Evolutionary conservation across 2,329 filamentous ascomycete genomes (phyloP).

Genomic region (Nemania abortiva): DNA sequence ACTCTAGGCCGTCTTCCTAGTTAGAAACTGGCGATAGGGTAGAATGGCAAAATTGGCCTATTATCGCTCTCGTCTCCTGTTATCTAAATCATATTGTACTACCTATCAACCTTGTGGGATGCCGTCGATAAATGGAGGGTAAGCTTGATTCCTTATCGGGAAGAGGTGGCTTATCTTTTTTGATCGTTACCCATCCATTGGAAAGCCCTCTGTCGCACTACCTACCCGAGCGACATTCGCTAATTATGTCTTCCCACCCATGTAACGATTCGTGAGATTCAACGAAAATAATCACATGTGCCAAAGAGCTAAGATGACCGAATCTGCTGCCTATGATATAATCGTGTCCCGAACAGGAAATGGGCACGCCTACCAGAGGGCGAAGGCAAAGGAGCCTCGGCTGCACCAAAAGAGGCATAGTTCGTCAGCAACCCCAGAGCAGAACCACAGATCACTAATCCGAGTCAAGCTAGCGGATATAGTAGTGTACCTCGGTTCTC

Average conservation of each 20-base stretch:
- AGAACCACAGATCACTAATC: conserved; percentile 20
- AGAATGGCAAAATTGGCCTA: too few relatives aligned
- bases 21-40: too few relatives aligned
- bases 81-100: too few relatives aligned
- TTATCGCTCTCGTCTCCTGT: too few relatives aligned
- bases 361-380: neutral
- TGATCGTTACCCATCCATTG: too few relatives aligned
- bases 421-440: neutral
- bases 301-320: neutral
- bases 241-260: neutral
- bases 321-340: neutral
- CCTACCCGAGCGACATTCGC: neutral
- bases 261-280: neutral
- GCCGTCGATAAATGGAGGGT: too few relatives aligned
- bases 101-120: too few relatives aligned
- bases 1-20: too few relatives aligned
- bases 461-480: conserved; percentile 29
- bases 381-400: conserved; percentile 26
- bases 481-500: conserved; percentile 45
- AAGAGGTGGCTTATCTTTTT: too few relatives aligned
- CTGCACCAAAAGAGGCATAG: conserved; percentile 19
- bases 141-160: too few relatives aligned
- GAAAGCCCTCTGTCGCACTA: neutral
- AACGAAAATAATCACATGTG: neutral
- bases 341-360: neutral